Evolutionary conservation across 176 grass and related monocot species (phyloP).

Genomic region (Eragrostis nindensis): DNA sequence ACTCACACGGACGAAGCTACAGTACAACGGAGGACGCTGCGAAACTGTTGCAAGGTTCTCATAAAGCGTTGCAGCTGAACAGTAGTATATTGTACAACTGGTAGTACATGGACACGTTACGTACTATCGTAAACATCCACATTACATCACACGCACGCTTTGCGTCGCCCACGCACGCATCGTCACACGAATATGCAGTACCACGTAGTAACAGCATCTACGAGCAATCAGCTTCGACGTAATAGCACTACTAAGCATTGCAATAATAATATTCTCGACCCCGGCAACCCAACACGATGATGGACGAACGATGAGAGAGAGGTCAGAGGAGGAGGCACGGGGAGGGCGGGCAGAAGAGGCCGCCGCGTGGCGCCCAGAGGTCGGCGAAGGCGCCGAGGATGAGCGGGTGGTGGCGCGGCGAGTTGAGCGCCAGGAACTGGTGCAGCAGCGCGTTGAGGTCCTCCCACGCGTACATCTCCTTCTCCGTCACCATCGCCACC

Average conservation of each 20-base stretch:
- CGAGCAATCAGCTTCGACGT: neutral
- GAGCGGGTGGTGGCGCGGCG: constrained; percentile 71
- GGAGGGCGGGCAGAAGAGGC: constrained; percentile 59
- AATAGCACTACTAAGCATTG: neutral
- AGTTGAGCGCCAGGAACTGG: constrained; percentile 84
- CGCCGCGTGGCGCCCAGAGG: constrained; percentile 58
- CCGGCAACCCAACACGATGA: neutral
- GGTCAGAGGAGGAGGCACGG: constrained; percentile 46
- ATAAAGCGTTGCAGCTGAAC: neutral
- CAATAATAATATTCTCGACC: neutral
- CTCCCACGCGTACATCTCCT: constrained; percentile 96
- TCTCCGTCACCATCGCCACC: constrained; percentile 89
- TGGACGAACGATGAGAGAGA: neutral
- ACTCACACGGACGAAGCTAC: neutral
- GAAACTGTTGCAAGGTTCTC: neutral
- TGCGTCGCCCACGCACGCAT: neutral
- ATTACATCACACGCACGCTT: neutral
- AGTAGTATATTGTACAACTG: neutral
- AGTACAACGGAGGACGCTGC: neutral
- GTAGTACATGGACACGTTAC: neutral
- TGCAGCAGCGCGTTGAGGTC: constrained; percentile 85
- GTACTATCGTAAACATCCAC: neutral
- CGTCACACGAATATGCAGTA: neutral
- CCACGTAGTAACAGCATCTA: neutral
- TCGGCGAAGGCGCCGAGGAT: constrained; percentile 90